Percentiles rank a stretch among this genome's conserved stretches.
Conservation (phyloP, 495 filamentous ascomycete species). For the Hyaloscypha bicolor region DNA sequence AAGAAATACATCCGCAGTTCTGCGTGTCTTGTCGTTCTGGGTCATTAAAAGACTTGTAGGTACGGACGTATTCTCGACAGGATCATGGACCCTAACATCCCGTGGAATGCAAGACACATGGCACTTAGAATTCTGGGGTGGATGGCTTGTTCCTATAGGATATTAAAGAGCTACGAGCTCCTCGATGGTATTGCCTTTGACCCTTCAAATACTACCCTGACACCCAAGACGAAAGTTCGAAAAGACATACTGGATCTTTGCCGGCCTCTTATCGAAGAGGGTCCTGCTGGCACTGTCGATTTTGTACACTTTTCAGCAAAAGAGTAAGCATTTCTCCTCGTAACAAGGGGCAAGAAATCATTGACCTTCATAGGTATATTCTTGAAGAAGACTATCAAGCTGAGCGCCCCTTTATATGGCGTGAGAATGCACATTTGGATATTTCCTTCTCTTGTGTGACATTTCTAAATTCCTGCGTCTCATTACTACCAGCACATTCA, state of each 20-base stretch:
- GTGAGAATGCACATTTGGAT: conserved; percentile 15
- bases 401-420: background rate
- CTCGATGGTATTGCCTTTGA: conserved; percentile 15
- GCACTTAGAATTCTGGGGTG: conserved; percentile 18
- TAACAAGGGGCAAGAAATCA: background rate
- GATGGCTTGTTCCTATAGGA: conserved; percentile 21
- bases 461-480: background rate
- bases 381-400: conserved; percentile 11
- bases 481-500: background rate
- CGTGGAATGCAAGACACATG: background rate
- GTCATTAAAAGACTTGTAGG: background rate
- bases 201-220: background rate
- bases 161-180: conserved; percentile 13
- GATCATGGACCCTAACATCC: conserved; percentile 1
- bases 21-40: background rate
- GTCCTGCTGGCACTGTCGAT: background rate
- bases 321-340: background rate
- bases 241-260: conserved; percentile 7
- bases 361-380: conserved; percentile 7
- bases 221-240: background rate
- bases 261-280: conserved; percentile 7
- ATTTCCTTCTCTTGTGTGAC: conserved; percentile 15
- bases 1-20: background rate
- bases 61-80: conserved; percentile 17
- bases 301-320: conserved; percentile 20